Evolutionary conservation across 257 asterid genomes (phyloP).

Genomic region (Nicotiana otophora): DNA sequence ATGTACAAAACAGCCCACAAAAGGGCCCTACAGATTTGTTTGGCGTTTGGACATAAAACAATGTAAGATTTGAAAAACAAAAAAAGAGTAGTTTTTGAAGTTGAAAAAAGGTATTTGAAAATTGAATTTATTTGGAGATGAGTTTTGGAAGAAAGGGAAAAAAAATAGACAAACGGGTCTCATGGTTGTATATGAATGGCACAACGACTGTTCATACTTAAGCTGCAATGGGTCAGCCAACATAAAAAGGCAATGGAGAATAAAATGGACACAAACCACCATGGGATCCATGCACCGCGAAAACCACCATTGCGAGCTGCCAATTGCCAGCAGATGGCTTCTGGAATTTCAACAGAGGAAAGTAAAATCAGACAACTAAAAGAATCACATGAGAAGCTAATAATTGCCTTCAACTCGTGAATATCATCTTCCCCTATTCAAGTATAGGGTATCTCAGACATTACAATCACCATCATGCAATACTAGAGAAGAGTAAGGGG

Average conservation of each 20-base stretch:
- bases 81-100: too few species aligned
- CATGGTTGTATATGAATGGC: neutral
- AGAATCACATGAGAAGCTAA: neutral
- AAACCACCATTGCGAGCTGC: slow-evolving; percentile 61
- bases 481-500: neutral
- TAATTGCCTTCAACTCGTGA: neutral
- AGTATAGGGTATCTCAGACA: neutral
- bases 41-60: too few species aligned
- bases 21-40: neutral
- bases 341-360: slow-evolving; percentile 29
- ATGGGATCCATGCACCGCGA: slow-evolving; percentile 55
- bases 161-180: too few species aligned
- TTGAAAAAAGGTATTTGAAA: too few species aligned
- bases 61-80: too few species aligned
- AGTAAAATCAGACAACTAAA: neutral
- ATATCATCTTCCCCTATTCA: neutral
- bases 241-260: neutral
- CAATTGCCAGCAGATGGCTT: slow-evolving; percentile 43
- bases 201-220: slow-evolving; percentile 4
- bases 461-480: neutral
- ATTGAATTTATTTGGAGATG: too few species aligned
- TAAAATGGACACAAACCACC: slow-evolving; percentile 43
- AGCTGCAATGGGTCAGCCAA: neutral
- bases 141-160: too few species aligned
- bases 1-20: neutral